These are phyloP conservation scores for Galerina marginata DNA, from an alignment of 768 basidiomycete genomes.

Conservation along the genomic window DNA sequence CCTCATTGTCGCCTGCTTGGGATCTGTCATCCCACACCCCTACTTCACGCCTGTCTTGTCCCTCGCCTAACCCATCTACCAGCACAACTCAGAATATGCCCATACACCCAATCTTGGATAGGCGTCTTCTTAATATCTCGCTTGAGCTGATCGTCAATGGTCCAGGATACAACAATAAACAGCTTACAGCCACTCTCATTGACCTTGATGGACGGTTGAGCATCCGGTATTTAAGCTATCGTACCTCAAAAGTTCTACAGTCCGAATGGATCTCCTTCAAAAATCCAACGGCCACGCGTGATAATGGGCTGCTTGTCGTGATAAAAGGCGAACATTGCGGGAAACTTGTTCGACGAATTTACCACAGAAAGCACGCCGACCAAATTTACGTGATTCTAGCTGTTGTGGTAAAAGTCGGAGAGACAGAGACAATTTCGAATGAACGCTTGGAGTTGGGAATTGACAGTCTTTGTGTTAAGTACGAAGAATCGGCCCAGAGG, in stretches of 20 bases:
- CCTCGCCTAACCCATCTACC: neutral
- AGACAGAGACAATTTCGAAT: neutral
- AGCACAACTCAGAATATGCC: neutral
- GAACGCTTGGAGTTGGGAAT: neutral
- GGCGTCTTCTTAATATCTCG: neutral
- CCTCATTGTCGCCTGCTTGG: neutral
- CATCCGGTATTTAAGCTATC: neutral
- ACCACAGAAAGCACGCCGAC: neutral
- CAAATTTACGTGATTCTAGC: neutral
- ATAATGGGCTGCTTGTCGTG: slow-evolving; percentile 20
- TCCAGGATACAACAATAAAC: neutral
- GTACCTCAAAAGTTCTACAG: neutral
- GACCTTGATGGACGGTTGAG: neutral
- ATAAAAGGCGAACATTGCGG: slow-evolving; percentile 20
- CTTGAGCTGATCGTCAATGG: slow-evolving; percentile 2
- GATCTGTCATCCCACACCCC: neutral
- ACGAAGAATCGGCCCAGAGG: too few species aligned
- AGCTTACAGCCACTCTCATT: neutral
- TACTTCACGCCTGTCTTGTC: neutral
- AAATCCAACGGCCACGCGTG: slow-evolving; percentile 13
- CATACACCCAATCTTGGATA: neutral
- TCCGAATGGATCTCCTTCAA: slow-evolving; percentile 11
- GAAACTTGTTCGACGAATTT: slow-evolving; percentile 4
- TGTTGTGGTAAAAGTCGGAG: neutral
- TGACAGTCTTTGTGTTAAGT: too few species aligned